Base-by-base conservation (phyloP, 2,329 filamentous ascomycete genomes). In the Aspergillus ochraceus region DNA sequence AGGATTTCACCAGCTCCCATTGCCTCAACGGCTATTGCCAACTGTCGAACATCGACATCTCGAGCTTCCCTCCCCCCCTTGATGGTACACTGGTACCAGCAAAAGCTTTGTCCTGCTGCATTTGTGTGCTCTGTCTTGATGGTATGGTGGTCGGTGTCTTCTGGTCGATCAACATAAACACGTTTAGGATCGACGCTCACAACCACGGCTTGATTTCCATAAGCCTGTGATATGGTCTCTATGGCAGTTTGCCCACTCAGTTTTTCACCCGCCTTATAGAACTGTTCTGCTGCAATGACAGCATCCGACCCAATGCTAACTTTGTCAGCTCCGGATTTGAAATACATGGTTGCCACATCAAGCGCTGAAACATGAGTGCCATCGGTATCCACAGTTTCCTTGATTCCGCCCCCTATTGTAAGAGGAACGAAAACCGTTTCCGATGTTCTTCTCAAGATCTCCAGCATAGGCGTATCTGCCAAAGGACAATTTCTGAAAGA, bases 1-100 rank as follows among this genome's bases (percentile, higher is more conserved):
- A 99, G 80, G 60, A 99, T 90, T 81, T 99, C 95, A 58, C 95
- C 95, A 1, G 90, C 86, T 55, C 95, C 95, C 92, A 99, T 96
- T 58, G 91, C 92, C 79, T 99, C 92, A 39, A 98, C 94, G 12
- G 95, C 95, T 67, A 86, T 87, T 10, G 89, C 87, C 10, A 99
- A 85, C 79, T 98, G 90, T 14, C 93, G 86, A 17, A 97, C 95
- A 74, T 98, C 94, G 66, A 98, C 83, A 74, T 98, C 92, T 61
- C 93, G 86, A n/a, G 90, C 93, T 79, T 98, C 94, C 62, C 95
- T 88, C 6, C 95, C 95, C 51, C 95, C 95, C 79, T 94, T 96
- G 80, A 96, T 92, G 6, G 95, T 99, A 79, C 95, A 98, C 59
- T 95, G 93, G 75, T 97, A 99, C 94, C 94, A 99, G 80, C 92